Evolutionary conservation across 305 asterid genomes (phyloP).

Genomic region (Fraxinus latifolia): DNA sequence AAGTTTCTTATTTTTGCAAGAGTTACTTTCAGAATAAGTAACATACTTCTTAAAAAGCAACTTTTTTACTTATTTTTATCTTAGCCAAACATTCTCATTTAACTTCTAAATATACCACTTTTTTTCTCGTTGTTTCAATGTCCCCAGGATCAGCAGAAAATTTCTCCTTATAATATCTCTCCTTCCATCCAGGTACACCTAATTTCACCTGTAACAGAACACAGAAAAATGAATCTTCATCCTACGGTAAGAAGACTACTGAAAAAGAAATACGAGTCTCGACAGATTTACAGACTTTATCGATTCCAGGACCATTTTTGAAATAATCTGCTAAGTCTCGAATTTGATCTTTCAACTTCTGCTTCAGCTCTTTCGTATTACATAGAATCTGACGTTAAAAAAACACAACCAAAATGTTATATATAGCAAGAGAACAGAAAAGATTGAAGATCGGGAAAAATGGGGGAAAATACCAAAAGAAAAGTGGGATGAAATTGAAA

Average conservation of each 20-base stretch:
- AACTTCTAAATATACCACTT: slow-evolving; percentile 33
- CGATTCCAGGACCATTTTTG: slow-evolving; percentile 35
- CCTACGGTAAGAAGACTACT: neutral
- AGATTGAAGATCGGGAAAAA: neutral
- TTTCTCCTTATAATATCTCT: slow-evolving; percentile 44
- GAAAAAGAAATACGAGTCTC: neutral
- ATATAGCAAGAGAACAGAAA: neutral
- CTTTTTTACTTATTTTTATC: neutral
- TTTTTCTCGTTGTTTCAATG: slow-evolving; percentile 32
- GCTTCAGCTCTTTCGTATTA: slow-evolving; percentile 41
- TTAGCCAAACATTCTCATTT: neutral
- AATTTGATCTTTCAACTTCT: slow-evolving; percentile 30
- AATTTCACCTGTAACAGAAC: slow-evolving; percentile 43
- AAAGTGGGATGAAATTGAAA: neutral
- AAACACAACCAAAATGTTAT: neutral
- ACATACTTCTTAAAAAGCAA: neutral
- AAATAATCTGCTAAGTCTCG: slow-evolving; percentile 31
- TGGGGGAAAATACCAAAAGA: neutral
- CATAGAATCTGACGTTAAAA: slow-evolving; percentile 25
- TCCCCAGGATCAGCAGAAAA: slow-evolving; percentile 36
- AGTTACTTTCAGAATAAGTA: neutral
- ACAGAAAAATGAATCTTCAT: neutral
- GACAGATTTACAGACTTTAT: slow-evolving; percentile 32
- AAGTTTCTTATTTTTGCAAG: neutral
- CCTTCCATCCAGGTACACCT: slow-evolving; percentile 42